Evolutionary conservation across 768 basidiomycete genomes (phyloP), one percentile per base, ranked within the genome.

Genomic region (Auriculariales sp.): DNA sequence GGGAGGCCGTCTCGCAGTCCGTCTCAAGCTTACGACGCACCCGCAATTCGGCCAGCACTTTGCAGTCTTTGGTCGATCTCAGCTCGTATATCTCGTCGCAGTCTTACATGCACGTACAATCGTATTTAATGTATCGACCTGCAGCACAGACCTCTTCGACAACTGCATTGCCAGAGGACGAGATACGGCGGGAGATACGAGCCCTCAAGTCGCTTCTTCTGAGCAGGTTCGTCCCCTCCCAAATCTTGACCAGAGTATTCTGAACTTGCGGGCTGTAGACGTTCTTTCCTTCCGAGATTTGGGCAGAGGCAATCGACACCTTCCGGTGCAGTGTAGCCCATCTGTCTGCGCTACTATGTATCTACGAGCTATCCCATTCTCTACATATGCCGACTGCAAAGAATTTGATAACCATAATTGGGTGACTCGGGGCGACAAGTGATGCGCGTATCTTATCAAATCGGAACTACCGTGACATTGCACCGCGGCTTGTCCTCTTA

Each of bases 81-180:
- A 88, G 85, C 0, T 85, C 86, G 4, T 86, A 84, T 61, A 74
- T 89, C 58, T 80, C 81, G 51, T 72, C 81, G 7, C 81, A 86
- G 55, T 74, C 82, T 2, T 88, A 86, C 57, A 58, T 70, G 28
- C 69, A 74, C 11, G 7, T 44, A 12, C 12, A 12, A 10, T 54
- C 60, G 9, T 53, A 54, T 28, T 25, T 49, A 29, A 49, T 50
- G 30, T 42, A 53, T 25, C 49, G 58, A 19, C 58, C 52, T 61
- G 15, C 72, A 2, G 22, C 5, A 19, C 19, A 19, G 6, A 44
- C 7, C 5, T 36, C 39, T 6, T 19, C 39, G 22, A 12, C 22
- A 5, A 7, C 27, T 2, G 22, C 17, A 1, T 25, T 25, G 11
- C 68, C 77, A 39, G 80, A 79, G 59, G 85, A 87, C 55, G 84